Conservation (phyloP, 2,329 filamentous ascomycete genomes). For the Teratosphaeria pseudoeucalypti region DNA sequence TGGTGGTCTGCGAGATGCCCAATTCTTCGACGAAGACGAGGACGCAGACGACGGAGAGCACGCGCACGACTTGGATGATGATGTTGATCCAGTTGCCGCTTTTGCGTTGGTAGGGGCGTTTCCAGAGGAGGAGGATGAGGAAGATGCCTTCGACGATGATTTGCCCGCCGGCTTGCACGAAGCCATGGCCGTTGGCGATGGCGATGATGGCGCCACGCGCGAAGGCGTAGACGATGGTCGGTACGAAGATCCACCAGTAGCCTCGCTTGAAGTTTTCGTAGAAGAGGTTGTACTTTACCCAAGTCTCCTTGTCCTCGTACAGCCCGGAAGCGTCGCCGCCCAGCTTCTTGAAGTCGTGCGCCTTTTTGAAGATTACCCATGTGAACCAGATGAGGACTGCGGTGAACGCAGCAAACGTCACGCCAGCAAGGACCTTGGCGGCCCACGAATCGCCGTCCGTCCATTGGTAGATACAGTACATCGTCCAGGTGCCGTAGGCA, state of each 20-base stretch:
- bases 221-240: slow-evolving; percentile 81
- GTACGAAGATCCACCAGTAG: slow-evolving; percentile 97
- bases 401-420: slow-evolving; percentile 75
- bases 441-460: slow-evolving; percentile 90
- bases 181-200: slow-evolving; percentile 72
- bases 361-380: slow-evolving; percentile 70
- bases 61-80: slow-evolving; percentile 76
- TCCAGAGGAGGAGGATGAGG: slow-evolving; percentile 70
- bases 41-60: slow-evolving; percentile 80
- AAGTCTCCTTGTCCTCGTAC: slow-evolving; percentile 80
- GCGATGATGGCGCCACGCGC: slow-evolving; percentile 80
- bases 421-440: slow-evolving; percentile 69
- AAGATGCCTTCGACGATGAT: slow-evolving; percentile 72
- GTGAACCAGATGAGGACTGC: slow-evolving; percentile 71
- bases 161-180: slow-evolving; percentile 69
- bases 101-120: slow-evolving; percentile 74
- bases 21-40: slow-evolving; percentile 91
- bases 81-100: slow-evolving; percentile 92
- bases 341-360: slow-evolving; percentile 58
- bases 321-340: slow-evolving; percentile 65
- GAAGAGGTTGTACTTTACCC: slow-evolving; percentile 94
- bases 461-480: slow-evolving; percentile 96
- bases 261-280: slow-evolving; percentile 91
- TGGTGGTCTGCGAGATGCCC: slow-evolving; percentile 78
- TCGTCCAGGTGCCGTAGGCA: slow-evolving; percentile 86